A percentile compares a stretch with the other conserved stretches of the same genome.
phyloP scores from a whole-genome alignment of 768 basidiomycete species.

The Trametes coccinea region DNA sequence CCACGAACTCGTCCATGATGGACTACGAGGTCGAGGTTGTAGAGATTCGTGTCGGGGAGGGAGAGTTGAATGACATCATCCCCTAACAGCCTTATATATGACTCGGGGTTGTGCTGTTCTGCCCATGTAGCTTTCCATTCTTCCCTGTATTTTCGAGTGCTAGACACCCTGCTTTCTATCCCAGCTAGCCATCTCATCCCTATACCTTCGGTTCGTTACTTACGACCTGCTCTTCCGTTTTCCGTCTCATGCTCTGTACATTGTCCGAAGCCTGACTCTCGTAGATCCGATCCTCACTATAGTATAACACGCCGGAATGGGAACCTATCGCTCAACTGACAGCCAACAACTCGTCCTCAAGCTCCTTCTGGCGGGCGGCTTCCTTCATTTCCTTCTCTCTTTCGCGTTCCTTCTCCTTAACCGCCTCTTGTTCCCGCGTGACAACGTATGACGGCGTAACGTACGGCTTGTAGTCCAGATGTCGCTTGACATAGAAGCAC shows the following conservation, averaged over 20 bases:
- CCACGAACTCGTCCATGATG: slow-evolving; percentile 62
- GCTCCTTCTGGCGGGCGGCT: slow-evolving; percentile 55
- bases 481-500: slow-evolving; percentile 93
- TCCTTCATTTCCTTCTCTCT: slow-evolving; percentile 50
- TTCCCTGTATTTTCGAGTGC: slow-evolving; percentile 17
- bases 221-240: not conserved
- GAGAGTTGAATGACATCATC: slow-evolving; percentile 76
- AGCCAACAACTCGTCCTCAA: slow-evolving; percentile 67
- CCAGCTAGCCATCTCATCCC: slow-evolving; percentile 2
- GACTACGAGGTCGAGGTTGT: slow-evolving; percentile 88
- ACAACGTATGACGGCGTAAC: slow-evolving; percentile 67
- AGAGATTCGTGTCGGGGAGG: slow-evolving; percentile 81
- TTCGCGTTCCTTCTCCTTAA: slow-evolving; percentile 58
- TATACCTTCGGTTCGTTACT: slow-evolving; percentile 15
- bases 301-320: slow-evolving; percentile 14
- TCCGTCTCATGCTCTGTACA: slow-evolving; percentile 15
- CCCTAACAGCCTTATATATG: slow-evolving; percentile 38
- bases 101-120: not conserved
- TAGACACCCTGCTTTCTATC: slow-evolving; percentile 15
- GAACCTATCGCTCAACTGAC: slow-evolving; percentile 28
- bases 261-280: slow-evolving; percentile 2
- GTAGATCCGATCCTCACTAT: slow-evolving; percentile 9
- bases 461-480: slow-evolving; percentile 79
- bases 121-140: slow-evolving; percentile 10
- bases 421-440: slow-evolving; percentile 65